phyloP scores from a whole-genome alignment of 768 basidiomycete genomes.

The Boletellus emodensis region DNA sequence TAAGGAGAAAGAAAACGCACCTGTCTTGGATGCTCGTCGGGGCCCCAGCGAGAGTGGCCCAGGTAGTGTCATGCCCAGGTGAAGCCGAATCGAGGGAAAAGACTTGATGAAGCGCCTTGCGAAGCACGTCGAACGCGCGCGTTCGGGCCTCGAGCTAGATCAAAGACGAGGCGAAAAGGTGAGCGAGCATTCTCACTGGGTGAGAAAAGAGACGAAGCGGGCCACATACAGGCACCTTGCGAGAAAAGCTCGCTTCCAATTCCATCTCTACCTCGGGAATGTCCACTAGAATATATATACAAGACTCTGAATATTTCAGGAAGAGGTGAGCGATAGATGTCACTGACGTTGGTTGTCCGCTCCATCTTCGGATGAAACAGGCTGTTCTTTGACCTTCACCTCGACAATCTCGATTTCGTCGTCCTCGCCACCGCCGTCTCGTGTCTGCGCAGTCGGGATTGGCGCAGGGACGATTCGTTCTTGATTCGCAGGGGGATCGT shows the following conservation, averaged over 20 bases:
- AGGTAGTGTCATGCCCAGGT: constrained; percentile 16
- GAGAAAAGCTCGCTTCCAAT: constrained; percentile 39
- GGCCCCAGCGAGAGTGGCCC: constrained; percentile 21
- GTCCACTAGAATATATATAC: constrained; percentile 1
- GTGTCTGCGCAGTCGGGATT: not conserved
- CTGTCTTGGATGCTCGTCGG: constrained; percentile 19
- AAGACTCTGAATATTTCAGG: not conserved
- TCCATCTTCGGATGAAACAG: not conserved
- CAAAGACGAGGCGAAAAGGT: too few species aligned
- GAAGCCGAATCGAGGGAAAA: constrained; percentile 8
- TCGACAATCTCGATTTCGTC: constrained; percentile 13
- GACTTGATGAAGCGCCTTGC: constrained; percentile 33
- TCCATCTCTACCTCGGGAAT: constrained; percentile 32
- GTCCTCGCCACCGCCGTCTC: not conserved
- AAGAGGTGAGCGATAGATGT: not conserved
- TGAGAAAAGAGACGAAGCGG: too few species aligned
- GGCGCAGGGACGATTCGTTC: not conserved
- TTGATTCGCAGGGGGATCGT: not conserved
- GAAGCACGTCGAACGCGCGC: constrained; percentile 36
- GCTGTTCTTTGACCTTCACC: not conserved
- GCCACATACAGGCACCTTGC: constrained; percentile 38
- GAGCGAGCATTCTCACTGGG: too few species aligned
- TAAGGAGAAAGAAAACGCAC: constrained; percentile 12
- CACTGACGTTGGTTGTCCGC: not conserved
- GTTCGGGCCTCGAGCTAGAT: constrained; percentile 35